Evolutionary conservation across 2,329 filamentous ascomycete genomes (phyloP).

Genomic region (Neodidymelliopsis sp.): DNA sequence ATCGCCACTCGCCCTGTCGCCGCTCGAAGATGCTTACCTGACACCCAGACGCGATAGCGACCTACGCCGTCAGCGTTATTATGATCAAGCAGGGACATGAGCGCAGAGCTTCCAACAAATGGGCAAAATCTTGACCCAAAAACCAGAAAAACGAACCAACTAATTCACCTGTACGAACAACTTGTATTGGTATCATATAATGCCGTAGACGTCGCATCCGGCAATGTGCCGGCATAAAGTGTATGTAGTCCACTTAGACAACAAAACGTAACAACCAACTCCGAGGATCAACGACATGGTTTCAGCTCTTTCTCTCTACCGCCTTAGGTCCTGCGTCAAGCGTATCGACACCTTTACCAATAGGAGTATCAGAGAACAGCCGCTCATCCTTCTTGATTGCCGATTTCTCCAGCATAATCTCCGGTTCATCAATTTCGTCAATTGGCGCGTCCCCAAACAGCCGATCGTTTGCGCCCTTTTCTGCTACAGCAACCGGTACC

Average conservation of each 20-base stretch:
- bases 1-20: constrained; percentile 20
- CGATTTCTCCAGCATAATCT: constrained; percentile 1
- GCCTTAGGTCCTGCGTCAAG: neutral
- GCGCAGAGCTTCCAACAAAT: neutral
- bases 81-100: neutral
- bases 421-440: constrained; percentile 14
- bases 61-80: constrained; percentile 8
- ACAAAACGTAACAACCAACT: neutral
- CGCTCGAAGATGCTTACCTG: constrained; percentile 18
- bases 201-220: neutral
- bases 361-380: constrained; percentile 11
- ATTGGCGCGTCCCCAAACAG: constrained; percentile 23
- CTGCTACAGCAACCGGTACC: constrained; percentile 1
- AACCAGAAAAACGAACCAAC: neutral
- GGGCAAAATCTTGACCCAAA: neutral
- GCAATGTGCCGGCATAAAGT: neutral
- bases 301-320: neutral
- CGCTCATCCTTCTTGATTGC: constrained; percentile 15
- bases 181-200: constrained; percentile 10
- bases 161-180: neutral
- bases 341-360: constrained; percentile 1
- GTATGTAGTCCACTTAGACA: neutral
- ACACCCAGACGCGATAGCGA: constrained; percentile 6
- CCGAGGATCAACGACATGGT: neutral
- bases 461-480: constrained; percentile 16